A percentile compares a stretch with the other conserved stretches of the same genome.
Evolutionary conservation across 306 rosid species (phyloP).

Genomic region (Trifolium pratense): DNA sequence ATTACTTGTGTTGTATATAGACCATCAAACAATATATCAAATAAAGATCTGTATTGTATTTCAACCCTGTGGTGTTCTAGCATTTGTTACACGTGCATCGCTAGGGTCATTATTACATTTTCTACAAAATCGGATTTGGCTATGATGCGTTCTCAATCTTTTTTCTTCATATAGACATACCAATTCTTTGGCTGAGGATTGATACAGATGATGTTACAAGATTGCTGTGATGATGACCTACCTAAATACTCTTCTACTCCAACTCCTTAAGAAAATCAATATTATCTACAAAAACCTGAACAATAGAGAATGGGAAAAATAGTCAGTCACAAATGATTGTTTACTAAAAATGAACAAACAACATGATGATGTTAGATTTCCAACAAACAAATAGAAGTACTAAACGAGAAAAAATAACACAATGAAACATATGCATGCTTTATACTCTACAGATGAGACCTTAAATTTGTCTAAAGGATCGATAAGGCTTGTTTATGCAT

Average conservation of each 20-base stretch:
- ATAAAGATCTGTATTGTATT: constrained; percentile 6
- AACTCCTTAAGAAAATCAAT: constrained; percentile 89
- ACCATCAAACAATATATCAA: constrained; percentile 2
- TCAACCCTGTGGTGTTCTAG: not conserved
- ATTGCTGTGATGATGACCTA: constrained; percentile 28
- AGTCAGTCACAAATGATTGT: constrained; percentile 36
- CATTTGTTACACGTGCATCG: constrained; percentile 31
- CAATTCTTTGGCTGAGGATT: constrained; percentile 42
- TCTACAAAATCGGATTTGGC: constrained; percentile 70
- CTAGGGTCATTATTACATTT: constrained; percentile 49
- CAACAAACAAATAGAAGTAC: constrained; percentile 32
- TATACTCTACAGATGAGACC: constrained; percentile 15
- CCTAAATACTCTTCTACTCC: constrained; percentile 67
- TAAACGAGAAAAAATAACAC: constrained; percentile 16
- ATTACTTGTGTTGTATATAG: not conserved
- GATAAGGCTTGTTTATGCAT: constrained; percentile 2
- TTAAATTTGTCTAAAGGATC: constrained; percentile 1
- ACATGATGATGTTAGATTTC: not conserved
- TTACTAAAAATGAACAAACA: constrained; percentile 33
- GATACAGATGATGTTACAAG: constrained; percentile 38
- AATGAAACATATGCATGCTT: constrained; percentile 19
- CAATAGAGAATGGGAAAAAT: constrained; percentile 18
- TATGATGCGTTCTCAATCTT: constrained; percentile 46
- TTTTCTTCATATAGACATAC: constrained; percentile 40
- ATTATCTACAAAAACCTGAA: constrained; percentile 97